Evolutionary conservation across 2,329 filamentous ascomycete genomes (phyloP), one percentile per base, ranked within the genome.

Genomic region (Lecanosticta acicola): DNA sequence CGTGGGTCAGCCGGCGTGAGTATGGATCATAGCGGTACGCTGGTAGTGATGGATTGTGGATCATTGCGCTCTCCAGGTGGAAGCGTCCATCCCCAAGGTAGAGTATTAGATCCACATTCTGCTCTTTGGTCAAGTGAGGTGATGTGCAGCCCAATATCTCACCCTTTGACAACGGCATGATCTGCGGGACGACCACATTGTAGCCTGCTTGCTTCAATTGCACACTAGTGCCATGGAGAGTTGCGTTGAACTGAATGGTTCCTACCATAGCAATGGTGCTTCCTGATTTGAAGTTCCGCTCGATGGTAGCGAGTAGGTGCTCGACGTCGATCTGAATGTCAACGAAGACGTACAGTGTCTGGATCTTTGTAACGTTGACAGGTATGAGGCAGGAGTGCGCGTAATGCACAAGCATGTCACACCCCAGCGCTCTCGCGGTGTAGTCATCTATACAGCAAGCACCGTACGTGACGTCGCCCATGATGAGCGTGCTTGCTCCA

Each of bases 401-500:
- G 64, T 98, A 98, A 70, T 98, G 93, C 1, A 98, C 87, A 8
- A 98, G 76, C 4, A 98, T 73, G 59, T 98, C 93, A 65, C 93
- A 98, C 1, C 89, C 93, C 17, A 98, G 77, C 0, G 94, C 93
- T 36, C 91, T 77, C 1, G 93, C 94, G 0, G 93, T 98, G 70
- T 94, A 98, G 70, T 98, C 93, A 66, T 98, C 93, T 59, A 98
- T 96, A 64, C 93, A 98, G 73, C 93, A 98, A 17, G 93, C 93
- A 53, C 93, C 93, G 66, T 98, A 98, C 1, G 93, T 98, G 35
- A 98, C 93, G 65, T 98, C 93, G 50, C 93, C 93, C 93, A 98
- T 98, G 66, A 98, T 98, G 43, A 97, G 75, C 1, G 91, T 97
- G 65, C 94, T 87, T 33, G 85, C 84, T 1, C 86, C 89, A 0